A percentile compares a stretch with the other conserved stretches of the same genome.
Conservation (phyloP, 306 rosid species). For the Pterocarpus santalinus region DNA sequence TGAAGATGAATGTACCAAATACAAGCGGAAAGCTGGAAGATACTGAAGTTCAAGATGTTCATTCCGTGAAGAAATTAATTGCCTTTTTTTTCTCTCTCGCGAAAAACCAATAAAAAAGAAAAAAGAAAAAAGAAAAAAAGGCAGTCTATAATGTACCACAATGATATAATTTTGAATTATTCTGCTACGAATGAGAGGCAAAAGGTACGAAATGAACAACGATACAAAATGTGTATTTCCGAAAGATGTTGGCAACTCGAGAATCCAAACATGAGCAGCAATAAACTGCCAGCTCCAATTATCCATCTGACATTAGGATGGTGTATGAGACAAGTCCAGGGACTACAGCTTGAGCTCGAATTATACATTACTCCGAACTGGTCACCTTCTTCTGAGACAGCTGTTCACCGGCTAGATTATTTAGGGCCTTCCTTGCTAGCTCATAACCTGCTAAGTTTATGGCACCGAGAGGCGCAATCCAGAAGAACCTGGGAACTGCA, state of each 20-base stretch:
- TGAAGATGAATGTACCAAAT: too few relatives aligned
- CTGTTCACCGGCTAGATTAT: slow-evolving; percentile 50
- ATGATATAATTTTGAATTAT: slow-evolving; percentile 34
- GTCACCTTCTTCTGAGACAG: slow-evolving; percentile 45
- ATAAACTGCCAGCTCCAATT: background rate
- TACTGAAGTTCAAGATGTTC: slow-evolving; percentile 41
- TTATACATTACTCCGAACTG: slow-evolving; percentile 48
- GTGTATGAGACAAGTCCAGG: slow-evolving; percentile 11
- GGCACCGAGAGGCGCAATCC: slow-evolving; percentile 99
- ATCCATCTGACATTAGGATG: slow-evolving; percentile 21
- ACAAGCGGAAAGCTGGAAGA: slow-evolving; percentile 1
- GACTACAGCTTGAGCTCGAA: background rate
- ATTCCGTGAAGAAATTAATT: slow-evolving; percentile 44
- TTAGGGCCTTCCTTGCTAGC: slow-evolving; percentile 94
- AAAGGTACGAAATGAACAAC: slow-evolving; percentile 46
- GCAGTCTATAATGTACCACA: slow-evolving; percentile 46
- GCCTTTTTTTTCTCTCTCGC: background rate
- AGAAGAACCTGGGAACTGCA: slow-evolving; percentile 94
- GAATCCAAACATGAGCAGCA: slow-evolving; percentile 50
- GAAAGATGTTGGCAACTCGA: slow-evolving; percentile 48
- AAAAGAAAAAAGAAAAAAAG: background rate
- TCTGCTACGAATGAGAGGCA: slow-evolving; percentile 57
- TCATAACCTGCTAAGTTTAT: slow-evolving; percentile 99
- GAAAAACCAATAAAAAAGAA: too few relatives aligned
- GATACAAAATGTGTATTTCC: slow-evolving; percentile 41